These are phyloP conservation scores for Aristolochia contorta DNA, from an alignment of 164 flowering plant species.

Conservation along the genomic window DNA sequence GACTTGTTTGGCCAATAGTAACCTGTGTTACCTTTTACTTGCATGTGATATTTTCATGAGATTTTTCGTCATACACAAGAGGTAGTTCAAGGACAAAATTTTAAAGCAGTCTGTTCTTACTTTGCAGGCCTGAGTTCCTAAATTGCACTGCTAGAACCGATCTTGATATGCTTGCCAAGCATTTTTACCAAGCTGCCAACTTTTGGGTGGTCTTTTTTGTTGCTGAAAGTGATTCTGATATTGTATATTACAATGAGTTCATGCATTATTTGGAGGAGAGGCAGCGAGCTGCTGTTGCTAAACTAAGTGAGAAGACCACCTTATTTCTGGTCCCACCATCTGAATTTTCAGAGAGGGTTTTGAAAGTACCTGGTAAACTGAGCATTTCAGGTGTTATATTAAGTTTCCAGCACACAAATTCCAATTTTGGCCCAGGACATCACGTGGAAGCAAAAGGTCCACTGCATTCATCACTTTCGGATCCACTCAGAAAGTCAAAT, in stretches of 20 bases:
- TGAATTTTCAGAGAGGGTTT: constrained; percentile 81
- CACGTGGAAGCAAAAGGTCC: constrained; percentile 31
- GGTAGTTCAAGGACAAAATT: too few relatives aligned
- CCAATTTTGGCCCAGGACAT: constrained; percentile 34
- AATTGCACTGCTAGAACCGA: constrained; percentile 95
- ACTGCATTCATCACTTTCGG: constrained; percentile 17
- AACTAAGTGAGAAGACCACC: constrained; percentile 73
- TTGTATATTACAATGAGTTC: constrained; percentile 76
- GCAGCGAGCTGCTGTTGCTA: constrained; percentile 91
- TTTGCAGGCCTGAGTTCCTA: constrained; percentile 69
- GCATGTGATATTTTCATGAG: too few relatives aligned
- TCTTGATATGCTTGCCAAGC: constrained; percentile 94
- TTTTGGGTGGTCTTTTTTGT: constrained; percentile 91
- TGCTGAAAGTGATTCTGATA: constrained; percentile 75
- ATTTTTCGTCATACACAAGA: too few relatives aligned
- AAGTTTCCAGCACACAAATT: constrained; percentile 46
- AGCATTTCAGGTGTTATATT: constrained; percentile 90
- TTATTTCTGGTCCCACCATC: constrained; percentile 97
- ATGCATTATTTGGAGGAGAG: constrained; percentile 79
- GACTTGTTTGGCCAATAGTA: too few relatives aligned
- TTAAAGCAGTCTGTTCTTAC: neutral
- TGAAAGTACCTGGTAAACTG: constrained; percentile 84
- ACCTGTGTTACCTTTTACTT: too few relatives aligned
- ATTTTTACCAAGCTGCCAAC: constrained; percentile 71
- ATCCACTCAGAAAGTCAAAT: constrained; percentile 20